Conservation (phyloP, 2,329 filamentous ascomycete species). For the Septoria linicola region DNA sequence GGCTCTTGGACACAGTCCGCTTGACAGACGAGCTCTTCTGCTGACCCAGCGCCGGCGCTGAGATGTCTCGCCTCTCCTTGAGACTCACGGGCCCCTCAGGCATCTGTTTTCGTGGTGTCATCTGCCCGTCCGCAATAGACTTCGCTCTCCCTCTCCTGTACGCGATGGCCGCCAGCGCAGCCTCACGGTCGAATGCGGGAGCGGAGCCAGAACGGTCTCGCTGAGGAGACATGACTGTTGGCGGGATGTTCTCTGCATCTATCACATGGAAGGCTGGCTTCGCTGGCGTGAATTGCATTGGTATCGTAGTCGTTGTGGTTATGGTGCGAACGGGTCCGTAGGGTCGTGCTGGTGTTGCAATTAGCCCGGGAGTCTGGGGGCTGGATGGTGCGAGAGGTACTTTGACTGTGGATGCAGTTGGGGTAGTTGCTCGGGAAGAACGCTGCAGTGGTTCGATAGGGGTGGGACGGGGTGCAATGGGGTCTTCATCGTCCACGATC, state of each 20-base stretch:
- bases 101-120: conserved; percentile 62
- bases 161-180: conserved; percentile 72
- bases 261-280: conserved; percentile 27
- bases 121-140: conserved; percentile 63
- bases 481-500: conserved; percentile 23
- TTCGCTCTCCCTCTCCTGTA: conserved; percentile 69
- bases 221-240: conserved; percentile 21
- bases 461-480: conserved; percentile 25
- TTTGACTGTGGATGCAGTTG: conserved; percentile 19
- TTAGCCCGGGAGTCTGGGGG: conserved; percentile 30
- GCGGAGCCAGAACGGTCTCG: conserved; percentile 21
- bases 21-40: conserved; percentile 21
- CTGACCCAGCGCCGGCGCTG: conserved; percentile 42
- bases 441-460: conserved; percentile 19
- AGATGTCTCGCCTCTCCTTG: conserved; percentile 49
- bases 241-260: conserved; percentile 29
- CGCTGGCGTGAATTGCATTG: conserved; percentile 47
- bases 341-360: conserved; percentile 27
- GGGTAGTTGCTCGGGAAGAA: conserved; percentile 12
- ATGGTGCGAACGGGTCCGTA: conserved; percentile 42
- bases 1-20: conserved; percentile 7
- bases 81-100: conserved; percentile 46
- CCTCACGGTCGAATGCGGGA: conserved; percentile 56
- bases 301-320: conserved; percentile 51
- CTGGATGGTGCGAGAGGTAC: conserved; percentile 44